These are phyloP conservation scores for Didymella pinodella DNA, from an alignment of 2,329 filamentous ascomycete species.

Conservation along the genomic window DNA sequence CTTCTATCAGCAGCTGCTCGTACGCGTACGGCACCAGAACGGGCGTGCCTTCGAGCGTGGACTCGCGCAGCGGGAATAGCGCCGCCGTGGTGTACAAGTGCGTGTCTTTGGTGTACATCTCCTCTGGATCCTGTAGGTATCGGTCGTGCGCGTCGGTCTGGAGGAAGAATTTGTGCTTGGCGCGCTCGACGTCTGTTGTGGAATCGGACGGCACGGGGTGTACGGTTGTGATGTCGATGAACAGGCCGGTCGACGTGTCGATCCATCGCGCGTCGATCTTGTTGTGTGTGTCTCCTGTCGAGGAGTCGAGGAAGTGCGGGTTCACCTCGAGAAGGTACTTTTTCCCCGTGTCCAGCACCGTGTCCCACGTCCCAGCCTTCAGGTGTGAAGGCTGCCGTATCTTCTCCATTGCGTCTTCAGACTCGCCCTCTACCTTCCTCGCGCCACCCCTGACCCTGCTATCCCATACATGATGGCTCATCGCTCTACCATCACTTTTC, in stretches of 20 bases:
- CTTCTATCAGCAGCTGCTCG: conserved; percentile 60
- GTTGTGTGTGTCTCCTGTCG: conserved; percentile 58
- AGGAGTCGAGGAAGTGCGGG: conserved; percentile 60
- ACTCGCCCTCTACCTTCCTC: no score
- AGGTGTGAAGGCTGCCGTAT: background rate
- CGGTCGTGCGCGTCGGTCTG: background rate
- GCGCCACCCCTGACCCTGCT: background rate
- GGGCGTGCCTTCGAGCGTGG: conserved; percentile 62
- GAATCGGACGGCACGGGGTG: conserved; percentile 52
- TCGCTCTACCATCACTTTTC: no score
- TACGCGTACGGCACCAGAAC: conserved; percentile 67
- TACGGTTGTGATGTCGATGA: conserved; percentile 68
- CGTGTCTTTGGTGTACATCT: conserved; percentile 61
- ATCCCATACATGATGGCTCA: background rate
- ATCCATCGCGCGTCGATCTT: conserved; percentile 69
- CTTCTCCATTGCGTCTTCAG: background rate
- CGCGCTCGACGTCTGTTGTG: background rate
- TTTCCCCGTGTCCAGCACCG: conserved; percentile 29
- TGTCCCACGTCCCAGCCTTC: conserved; percentile 12
- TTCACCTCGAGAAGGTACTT: conserved; percentile 68
- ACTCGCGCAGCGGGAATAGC: conserved; percentile 64
- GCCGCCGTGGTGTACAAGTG: conserved; percentile 63
- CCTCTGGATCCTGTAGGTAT: background rate
- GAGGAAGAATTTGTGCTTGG: conserved; percentile 6
- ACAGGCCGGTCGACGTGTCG: conserved; percentile 65